phyloP scores from a whole-genome alignment of 371 early-diverging fungal genomes.

The Blastocladiella emersonii region DNA sequence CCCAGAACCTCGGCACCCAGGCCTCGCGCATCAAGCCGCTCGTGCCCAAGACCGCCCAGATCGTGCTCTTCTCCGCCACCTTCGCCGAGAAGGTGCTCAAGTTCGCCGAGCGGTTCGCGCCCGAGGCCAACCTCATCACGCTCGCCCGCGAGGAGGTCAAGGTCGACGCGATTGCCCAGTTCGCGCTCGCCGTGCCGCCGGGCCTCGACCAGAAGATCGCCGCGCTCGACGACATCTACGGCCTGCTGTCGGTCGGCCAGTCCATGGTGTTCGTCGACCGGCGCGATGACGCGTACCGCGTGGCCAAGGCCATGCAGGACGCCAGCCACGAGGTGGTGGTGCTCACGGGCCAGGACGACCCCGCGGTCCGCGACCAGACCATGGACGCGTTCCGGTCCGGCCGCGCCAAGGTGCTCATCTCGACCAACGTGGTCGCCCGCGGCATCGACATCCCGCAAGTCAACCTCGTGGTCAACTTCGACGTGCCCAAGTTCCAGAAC shows the following conservation, averaged over 20 bases:
- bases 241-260: conserved; percentile 85
- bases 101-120: conserved; percentile 66
- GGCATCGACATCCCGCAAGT: conserved; percentile 97
- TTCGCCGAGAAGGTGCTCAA: conserved; percentile 64
- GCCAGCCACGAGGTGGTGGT: conserved; percentile 73
- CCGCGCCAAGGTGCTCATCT: conserved; percentile 80
- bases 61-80: conserved; percentile 93
- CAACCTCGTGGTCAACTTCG: conserved; percentile 94
- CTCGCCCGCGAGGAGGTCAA: conserved; percentile 78
- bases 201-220: conserved; percentile 62
- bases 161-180: conserved; percentile 91
- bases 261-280: conserved; percentile 83
- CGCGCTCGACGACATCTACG: conserved; percentile 71
- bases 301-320: conserved; percentile 55
- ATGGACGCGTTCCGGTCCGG: conserved; percentile 89
- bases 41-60: conserved; percentile 55
- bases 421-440: conserved; percentile 92
- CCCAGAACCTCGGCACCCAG: conserved; percentile 75
- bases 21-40: conserved; percentile 22
- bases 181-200: conserved; percentile 81
- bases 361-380: conserved; percentile 72
- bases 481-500: conserved; percentile 52
- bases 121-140: conserved; percentile 69
- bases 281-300: conserved; percentile 59
- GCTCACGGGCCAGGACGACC: conserved; percentile 73